Conservation (phyloP, 2,329 filamentous ascomycete species). For the Mariannaea sp. region DNA sequence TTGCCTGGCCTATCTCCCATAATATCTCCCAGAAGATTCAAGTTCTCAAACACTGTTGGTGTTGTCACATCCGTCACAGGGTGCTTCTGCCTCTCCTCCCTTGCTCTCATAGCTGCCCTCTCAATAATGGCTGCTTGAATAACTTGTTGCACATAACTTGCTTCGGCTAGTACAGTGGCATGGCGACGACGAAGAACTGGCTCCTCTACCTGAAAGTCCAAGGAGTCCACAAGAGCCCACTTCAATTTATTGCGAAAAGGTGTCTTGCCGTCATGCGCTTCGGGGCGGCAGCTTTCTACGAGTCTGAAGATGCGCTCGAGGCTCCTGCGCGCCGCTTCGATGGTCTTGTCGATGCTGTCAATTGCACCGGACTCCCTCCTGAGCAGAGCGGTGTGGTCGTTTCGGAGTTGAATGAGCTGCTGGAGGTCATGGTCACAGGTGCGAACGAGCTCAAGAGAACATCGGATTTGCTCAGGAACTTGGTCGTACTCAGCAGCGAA, state of each 20-base stretch:
- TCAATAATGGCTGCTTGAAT: background rate
- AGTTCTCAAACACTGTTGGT: background rate
- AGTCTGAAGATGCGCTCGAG: background rate
- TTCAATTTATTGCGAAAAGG: background rate
- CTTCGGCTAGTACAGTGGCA: slow-evolving; percentile 2
- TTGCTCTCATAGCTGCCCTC: background rate
- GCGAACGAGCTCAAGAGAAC: slow-evolving; percentile 2
- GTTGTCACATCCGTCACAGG: background rate
- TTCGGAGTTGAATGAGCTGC: slow-evolving; percentile 7
- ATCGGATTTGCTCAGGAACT: slow-evolving; percentile 6
- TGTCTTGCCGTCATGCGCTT: background rate
- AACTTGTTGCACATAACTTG: slow-evolving; percentile 3
- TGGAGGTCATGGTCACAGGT: slow-evolving; percentile 12
- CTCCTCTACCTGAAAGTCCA: background rate
- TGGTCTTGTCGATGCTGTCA: slow-evolving; percentile 2
- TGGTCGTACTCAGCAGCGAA: slow-evolving; percentile 3
- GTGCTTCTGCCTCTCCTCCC: background rate
- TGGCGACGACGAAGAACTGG: slow-evolving; percentile 12
- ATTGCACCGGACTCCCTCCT: background rate
- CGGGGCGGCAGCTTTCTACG: slow-evolving; percentile 8
- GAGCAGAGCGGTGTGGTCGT: background rate
- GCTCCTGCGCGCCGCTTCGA: background rate
- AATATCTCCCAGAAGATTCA: background rate
- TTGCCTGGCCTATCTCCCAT: background rate
- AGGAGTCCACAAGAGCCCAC: slow-evolving; percentile 9